Evolutionary conservation across 148 eudicot species (phyloP).

Genomic region (Fallopia convolvulus): DNA sequence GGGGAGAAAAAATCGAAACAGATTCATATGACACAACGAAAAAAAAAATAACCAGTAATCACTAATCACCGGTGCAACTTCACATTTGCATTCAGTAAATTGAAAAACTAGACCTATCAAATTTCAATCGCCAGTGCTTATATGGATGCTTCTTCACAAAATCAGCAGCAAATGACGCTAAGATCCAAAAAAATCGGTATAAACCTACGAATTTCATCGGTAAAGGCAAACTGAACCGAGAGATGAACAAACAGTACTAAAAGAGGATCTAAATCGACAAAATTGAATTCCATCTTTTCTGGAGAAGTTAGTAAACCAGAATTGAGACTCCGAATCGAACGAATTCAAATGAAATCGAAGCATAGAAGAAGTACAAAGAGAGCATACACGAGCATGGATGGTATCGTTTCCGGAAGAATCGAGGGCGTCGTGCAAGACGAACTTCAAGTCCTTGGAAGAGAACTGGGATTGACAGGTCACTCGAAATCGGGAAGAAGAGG

Average conservation of each 20-base stretch:
- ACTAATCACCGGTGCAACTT: not conserved
- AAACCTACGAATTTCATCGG: not conserved
- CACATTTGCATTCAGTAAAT: not conserved
- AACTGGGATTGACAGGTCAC: constrained; percentile 31
- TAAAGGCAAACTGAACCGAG: not conserved
- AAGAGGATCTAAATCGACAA: not conserved
- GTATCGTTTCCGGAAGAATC: constrained; percentile 52
- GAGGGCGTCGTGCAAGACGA: constrained; percentile 59
- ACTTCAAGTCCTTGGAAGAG: constrained; percentile 31
- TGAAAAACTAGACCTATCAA: not conserved
- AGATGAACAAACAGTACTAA: not conserved
- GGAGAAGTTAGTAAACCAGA: not conserved
- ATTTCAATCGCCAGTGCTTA: not conserved
- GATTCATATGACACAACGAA: not conserved
- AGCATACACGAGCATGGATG: constrained; percentile 42
- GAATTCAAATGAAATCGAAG: not conserved
- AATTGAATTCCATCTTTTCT: not conserved
- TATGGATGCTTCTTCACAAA: not conserved
- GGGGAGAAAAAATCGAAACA: not conserved
- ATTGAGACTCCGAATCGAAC: not conserved
- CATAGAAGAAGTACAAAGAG: not conserved
- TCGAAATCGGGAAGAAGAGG: constrained; percentile 13
- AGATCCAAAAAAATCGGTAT: not conserved
- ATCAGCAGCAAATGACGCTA: not conserved
- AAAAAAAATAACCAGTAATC: not conserved